phyloP scores from a whole-genome alignment of 495 filamentous ascomycete genomes.

The Penicillium angulare region DNA sequence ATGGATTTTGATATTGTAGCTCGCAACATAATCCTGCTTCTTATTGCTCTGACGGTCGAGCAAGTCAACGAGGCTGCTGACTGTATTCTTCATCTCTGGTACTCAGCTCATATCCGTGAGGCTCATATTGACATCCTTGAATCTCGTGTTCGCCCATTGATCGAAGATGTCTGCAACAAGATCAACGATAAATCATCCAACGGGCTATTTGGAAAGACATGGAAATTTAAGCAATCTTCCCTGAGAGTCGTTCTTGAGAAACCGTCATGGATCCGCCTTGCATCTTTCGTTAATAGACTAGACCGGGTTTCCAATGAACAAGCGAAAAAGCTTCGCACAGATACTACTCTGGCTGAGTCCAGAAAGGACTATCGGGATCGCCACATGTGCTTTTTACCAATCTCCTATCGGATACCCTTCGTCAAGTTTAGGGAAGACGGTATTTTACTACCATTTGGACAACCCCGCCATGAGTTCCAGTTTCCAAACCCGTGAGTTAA shows the following conservation, averaged over 20 bases:
- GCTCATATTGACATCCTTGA: conserved; percentile 14
- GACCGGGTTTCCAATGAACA: background rate
- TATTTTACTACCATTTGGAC: conserved; percentile 34
- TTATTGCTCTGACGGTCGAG: conserved; percentile 26
- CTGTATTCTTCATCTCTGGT: conserved; percentile 39
- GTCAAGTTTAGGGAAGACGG: conserved; percentile 30
- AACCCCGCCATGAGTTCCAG: conserved; percentile 20
- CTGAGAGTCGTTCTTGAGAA: background rate
- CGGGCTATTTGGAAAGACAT: background rate
- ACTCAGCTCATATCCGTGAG: conserved; percentile 27
- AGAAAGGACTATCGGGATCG: background rate
- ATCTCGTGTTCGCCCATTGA: conserved; percentile 16
- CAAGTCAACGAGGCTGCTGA: conserved; percentile 17
- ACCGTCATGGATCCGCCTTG: background rate
- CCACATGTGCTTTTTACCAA: background rate
- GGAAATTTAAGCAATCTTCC: background rate
- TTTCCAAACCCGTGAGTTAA: conserved; percentile 30
- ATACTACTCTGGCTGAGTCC: background rate
- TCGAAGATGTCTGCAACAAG: conserved; percentile 23
- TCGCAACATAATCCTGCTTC: conserved; percentile 46
- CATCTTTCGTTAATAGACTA: background rate
- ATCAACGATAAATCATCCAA: conserved; percentile 2
- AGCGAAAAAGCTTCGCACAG: background rate
- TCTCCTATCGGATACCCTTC: conserved; percentile 16
- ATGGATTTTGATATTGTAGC: conserved; percentile 39